Percentiles rank a stretch among this genome's conserved stretches.
phyloP scores from a whole-genome alignment of 495 filamentous ascomycete species.

The Xylaria scruposa region DNA sequence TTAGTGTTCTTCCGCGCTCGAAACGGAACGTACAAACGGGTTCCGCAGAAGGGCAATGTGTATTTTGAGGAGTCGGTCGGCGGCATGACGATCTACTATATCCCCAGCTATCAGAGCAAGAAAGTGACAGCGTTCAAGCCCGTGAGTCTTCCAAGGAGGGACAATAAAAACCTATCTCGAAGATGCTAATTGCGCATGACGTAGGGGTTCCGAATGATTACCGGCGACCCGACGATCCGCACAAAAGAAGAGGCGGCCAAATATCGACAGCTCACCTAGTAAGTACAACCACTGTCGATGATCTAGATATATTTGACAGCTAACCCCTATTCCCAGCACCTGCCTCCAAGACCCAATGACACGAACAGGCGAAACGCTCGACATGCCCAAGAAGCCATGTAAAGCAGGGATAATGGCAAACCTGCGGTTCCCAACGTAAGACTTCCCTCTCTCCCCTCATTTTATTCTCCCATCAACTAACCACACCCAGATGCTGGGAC shows the following conservation, averaged over 20 bases:
- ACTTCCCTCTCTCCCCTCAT: not conserved
- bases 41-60: conserved; percentile 44
- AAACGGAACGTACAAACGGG: conserved; percentile 44
- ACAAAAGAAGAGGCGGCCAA: conserved; percentile 36
- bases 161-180: not conserved
- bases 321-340: conserved; percentile 15
- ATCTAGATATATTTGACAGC: no score
- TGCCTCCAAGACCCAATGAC: conserved; percentile 42
- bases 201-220: conserved; percentile 44
- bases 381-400: conserved; percentile 39
- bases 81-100: conserved; percentile 51
- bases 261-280: conserved; percentile 44
- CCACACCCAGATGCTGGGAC: conserved; percentile 34
- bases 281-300: not conserved
- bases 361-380: conserved; percentile 38
- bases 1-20: conserved; percentile 41
- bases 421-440: conserved; percentile 44
- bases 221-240: conserved; percentile 37
- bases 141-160: conserved; percentile 24
- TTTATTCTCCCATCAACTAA: not conserved
- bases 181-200: not conserved
- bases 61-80: conserved; percentile 45
- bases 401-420: conserved; percentile 48
- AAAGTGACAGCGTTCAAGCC: conserved; percentile 46
- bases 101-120: conserved; percentile 43